Conservation (phyloP, 2,329 filamentous ascomycete species). For the Fusarium domesticum region DNA sequence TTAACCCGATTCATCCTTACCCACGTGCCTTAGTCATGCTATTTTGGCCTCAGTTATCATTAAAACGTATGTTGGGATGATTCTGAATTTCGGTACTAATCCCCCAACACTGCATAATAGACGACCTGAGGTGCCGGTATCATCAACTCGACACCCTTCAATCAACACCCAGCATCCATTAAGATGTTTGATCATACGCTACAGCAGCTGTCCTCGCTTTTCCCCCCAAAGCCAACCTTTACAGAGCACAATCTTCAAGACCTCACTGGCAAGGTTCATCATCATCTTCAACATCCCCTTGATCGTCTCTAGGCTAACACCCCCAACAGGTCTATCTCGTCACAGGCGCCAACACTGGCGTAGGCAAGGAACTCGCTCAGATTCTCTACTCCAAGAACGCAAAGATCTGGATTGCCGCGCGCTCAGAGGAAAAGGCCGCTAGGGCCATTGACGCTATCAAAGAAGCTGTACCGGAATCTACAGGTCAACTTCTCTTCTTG, state of each 20-base stretch:
- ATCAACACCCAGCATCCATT: neutral
- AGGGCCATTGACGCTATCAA: conserved; percentile 44
- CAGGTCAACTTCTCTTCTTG: conserved; percentile 41
- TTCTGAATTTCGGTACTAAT: too few species aligned
- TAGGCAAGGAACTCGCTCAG: conserved; percentile 49
- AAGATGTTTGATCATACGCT: neutral
- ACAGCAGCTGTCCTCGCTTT: neutral
- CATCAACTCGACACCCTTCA: neutral
- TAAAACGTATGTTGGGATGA: too few species aligned
- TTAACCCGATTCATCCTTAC: too few species aligned
- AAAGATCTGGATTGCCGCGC: conserved; percentile 53
- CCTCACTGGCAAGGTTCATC: conserved; percentile 12
- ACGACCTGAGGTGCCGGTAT: too few species aligned
- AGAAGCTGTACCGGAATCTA: conserved; percentile 30
- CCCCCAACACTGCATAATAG: too few species aligned
- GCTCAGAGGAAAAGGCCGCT: conserved; percentile 41
- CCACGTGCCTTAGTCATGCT: too few species aligned
- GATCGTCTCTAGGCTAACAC: neutral
- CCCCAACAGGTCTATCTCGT: conserved; percentile 47
- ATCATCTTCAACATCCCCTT: too few species aligned
- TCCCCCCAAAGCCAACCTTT: neutral
- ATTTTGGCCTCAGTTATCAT: too few species aligned
- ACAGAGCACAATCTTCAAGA: neutral
- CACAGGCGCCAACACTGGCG: conserved; percentile 39
- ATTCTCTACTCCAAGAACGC: conserved; percentile 54